These are phyloP conservation scores for Puccinia triticina DNA, from an alignment of 1,284 basidiomycete species.

Conservation along the genomic window DNA sequence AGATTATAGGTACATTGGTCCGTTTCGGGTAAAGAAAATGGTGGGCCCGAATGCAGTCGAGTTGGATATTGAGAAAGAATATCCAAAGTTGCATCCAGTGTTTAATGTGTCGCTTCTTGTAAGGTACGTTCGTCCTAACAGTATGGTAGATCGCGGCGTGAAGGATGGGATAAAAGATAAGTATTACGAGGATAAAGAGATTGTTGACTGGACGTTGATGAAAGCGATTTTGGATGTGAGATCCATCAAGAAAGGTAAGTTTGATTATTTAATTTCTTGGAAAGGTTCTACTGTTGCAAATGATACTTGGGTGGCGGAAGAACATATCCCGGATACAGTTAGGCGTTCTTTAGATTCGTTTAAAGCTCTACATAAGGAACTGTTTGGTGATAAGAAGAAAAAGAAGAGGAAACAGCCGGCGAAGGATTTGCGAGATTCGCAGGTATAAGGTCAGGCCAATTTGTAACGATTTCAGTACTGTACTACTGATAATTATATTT, in stretches of 20 bases:
- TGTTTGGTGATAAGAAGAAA: no score
- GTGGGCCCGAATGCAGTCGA: slow-evolving; percentile 3
- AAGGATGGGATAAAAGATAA: not conserved
- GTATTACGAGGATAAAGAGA: no score
- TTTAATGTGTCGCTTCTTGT: slow-evolving; percentile 3
- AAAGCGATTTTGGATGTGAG: not conserved
- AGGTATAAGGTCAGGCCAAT: no score
- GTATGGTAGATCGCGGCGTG: no score
- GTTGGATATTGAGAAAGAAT: not conserved
- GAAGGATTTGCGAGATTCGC: no score
- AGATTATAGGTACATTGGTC: slow-evolving; percentile 11
- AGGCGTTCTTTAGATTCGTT: not conserved
- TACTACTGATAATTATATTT: no score
- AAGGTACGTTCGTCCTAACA: no score
- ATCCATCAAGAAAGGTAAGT: not conserved
- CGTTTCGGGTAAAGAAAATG: not conserved
- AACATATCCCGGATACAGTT: not conserved
- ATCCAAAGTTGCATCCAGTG: slow-evolving; percentile 14
- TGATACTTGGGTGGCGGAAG: not conserved
- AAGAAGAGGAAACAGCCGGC: no score
- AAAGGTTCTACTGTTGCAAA: not conserved
- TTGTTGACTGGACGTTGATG: not conserved
- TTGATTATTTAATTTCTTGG: no score
- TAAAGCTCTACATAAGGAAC: no score
- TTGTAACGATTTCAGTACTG: no score